Conservation (phyloP, 169 alveolate species). For the Pseudocohnilembus persalinus region DNA sequence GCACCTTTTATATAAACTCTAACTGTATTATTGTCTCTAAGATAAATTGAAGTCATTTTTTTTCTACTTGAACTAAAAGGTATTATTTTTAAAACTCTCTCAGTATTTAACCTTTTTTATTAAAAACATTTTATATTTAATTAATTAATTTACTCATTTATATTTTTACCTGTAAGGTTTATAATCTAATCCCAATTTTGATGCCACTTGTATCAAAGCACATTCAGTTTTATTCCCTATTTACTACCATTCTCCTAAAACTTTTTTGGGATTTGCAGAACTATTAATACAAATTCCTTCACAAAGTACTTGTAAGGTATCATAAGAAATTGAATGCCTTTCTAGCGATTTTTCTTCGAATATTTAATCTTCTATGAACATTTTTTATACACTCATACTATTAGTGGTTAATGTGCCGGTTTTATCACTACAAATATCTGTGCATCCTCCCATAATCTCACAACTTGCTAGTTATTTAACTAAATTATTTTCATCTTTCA, state of each 20-base stretch:
- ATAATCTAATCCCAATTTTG: conserved; percentile 48
- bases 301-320: conserved; percentile 31
- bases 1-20: conserved; percentile 82
- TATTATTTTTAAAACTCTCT: conserved; percentile 44
- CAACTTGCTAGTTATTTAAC: conserved; percentile 76
- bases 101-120: conserved; percentile 25
- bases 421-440: conserved; percentile 73
- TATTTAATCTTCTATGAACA: conserved; percentile 35
- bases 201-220: conserved; percentile 66
- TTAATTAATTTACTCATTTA: neutral
- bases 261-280: conserved; percentile 41
- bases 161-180: conserved; percentile 36
- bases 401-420: conserved; percentile 80
- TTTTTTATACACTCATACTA: conserved; percentile 63
- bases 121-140: too few relatives aligned
- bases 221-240: conserved; percentile 66
- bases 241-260: neutral
- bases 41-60: conserved; percentile 67
- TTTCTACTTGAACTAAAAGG: conserved; percentile 67
- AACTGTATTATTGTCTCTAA: conserved; percentile 47
- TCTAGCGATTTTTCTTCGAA: conserved; percentile 43
- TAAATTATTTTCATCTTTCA: conserved; percentile 71
- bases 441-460: conserved; percentile 86
- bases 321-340: conserved; percentile 9
- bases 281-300: conserved; percentile 43